phyloP scores from a whole-genome alignment of 2,329 filamentous ascomycete species.

The Pyrenophora graminea region DNA sequence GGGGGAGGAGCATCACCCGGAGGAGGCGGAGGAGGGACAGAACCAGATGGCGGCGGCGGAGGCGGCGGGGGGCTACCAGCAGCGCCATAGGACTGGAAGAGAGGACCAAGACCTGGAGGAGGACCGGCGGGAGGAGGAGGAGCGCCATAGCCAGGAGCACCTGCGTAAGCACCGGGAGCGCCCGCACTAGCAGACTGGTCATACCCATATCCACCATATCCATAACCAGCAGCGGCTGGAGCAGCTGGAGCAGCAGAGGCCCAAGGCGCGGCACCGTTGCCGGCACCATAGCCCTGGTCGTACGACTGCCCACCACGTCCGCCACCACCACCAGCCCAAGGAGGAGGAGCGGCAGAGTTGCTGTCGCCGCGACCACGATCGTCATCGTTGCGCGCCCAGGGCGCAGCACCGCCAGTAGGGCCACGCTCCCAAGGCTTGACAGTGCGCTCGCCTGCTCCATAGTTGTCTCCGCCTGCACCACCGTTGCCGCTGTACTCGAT shows the following conservation, averaged over 20 bases:
- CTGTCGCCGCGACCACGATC: slow-evolving; percentile 49
- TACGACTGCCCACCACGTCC: slow-evolving; percentile 40
- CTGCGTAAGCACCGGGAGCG: slow-evolving; percentile 50
- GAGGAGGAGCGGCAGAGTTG: slow-evolving; percentile 47
- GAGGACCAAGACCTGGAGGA: slow-evolving; percentile 61
- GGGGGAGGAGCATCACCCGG: slow-evolving; percentile 57
- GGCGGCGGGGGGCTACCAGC: slow-evolving; percentile 62
- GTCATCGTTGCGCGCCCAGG: slow-evolving; percentile 63
- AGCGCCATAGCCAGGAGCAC: slow-evolving; percentile 49
- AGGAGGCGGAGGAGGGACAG: slow-evolving; percentile 65
- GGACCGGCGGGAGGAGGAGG: slow-evolving; percentile 51
- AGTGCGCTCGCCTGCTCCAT: slow-evolving; percentile 56
- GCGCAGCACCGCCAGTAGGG: slow-evolving; percentile 80
- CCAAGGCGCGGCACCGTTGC: slow-evolving; percentile 44
- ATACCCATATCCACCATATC: slow-evolving; percentile 47
- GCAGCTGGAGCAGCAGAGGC: slow-evolving; percentile 47
- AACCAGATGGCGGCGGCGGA: slow-evolving; percentile 57
- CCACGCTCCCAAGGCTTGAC: slow-evolving; percentile 87
- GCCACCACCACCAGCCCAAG: slow-evolving; percentile 40
- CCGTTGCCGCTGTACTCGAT: slow-evolving; percentile 60
- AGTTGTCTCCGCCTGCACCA: slow-evolving; percentile 53
- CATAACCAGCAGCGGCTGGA: slow-evolving; percentile 45
- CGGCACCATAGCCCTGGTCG: slow-evolving; percentile 31
- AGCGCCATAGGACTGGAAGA: slow-evolving; percentile 69
- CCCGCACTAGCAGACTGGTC: slow-evolving; percentile 31